Evolutionary conservation across 2,329 filamentous ascomycete species (phyloP).

Genomic region (Talaromyces sp.): DNA sequence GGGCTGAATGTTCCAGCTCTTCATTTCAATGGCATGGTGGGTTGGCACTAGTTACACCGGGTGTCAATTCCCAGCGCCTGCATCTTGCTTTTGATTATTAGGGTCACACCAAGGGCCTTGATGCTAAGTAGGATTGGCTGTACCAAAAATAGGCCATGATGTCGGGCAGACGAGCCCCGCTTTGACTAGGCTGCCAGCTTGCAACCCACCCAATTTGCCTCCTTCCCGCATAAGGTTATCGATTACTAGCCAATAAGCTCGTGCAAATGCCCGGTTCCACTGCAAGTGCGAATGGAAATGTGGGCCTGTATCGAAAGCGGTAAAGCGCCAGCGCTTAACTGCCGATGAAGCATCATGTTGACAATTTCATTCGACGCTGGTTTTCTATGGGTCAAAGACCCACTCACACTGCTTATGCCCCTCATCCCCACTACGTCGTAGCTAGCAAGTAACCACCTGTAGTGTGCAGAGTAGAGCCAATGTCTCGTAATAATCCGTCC

Average conservation of each 20-base stretch:
- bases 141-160: constrained; percentile 1
- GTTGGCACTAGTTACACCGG: background rate
- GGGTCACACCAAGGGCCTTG: background rate
- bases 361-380: background rate
- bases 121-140: background rate
- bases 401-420: background rate
- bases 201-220: too few species aligned
- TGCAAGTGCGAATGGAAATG: background rate
- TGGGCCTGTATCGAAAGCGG: background rate
- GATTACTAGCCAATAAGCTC: constrained; percentile 1
- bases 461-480: too few species aligned
- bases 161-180: background rate
- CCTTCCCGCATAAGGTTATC: constrained; percentile 6
- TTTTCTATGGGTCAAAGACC: background rate
- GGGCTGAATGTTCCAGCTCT: background rate
- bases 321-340: constrained; percentile 12
- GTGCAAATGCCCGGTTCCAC: background rate
- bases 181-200: background rate
- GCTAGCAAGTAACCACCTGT: too few species aligned
- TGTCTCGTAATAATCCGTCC: too few species aligned
- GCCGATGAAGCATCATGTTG: background rate
- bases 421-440: background rate
- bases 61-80: constrained; percentile 5
- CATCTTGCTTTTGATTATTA: background rate
- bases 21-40: background rate